Evolutionary conservation across 495 filamentous ascomycete genomes (phyloP).

Genomic region (Saxispiralis lemnorum): DNA sequence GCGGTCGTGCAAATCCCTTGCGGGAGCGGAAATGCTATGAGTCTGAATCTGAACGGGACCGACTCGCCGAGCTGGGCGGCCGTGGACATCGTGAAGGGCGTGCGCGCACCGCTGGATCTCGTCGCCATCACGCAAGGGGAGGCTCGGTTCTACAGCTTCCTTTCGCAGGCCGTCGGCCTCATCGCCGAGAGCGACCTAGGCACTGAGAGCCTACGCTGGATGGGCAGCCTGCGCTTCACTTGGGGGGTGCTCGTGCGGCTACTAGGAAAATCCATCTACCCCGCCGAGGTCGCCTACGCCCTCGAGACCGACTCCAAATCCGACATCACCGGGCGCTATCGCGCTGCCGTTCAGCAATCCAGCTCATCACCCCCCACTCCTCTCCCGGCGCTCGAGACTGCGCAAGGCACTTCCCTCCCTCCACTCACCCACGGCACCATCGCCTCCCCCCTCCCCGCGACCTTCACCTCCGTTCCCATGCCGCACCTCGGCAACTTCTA

Average conservation of each 20-base stretch:
- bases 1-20: constrained; percentile 82
- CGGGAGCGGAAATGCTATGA: constrained; percentile 87
- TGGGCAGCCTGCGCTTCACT: constrained; percentile 71
- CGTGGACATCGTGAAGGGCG: constrained; percentile 66
- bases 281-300: constrained; percentile 74
- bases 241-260: constrained; percentile 62
- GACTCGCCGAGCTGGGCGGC: constrained; percentile 58
- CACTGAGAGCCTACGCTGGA: constrained; percentile 82
- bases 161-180: constrained; percentile 79
- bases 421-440: constrained; percentile 62
- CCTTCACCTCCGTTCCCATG: constrained; percentile 44
- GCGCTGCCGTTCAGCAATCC: constrained; percentile 24
- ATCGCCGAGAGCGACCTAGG: constrained; percentile 77
- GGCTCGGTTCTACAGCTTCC: constrained; percentile 58
- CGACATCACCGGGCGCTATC: constrained; percentile 57
- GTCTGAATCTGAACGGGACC: constrained; percentile 73
- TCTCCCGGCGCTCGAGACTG: neutral
- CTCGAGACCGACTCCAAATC: constrained; percentile 62
- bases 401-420: constrained; percentile 37
- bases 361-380: constrained; percentile 17
- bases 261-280: constrained; percentile 56
- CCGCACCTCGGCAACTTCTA: constrained; percentile 80
- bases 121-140: constrained; percentile 72
- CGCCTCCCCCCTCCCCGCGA: constrained; percentile 51
- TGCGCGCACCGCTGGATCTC: constrained; percentile 65